Percentiles rank a stretch among this genome's conserved stretches.
These are phyloP conservation scores for Kalmusia sp. DNA, from an alignment of 2,329 filamentous ascomycete genomes.

Conservation along the genomic window DNA sequence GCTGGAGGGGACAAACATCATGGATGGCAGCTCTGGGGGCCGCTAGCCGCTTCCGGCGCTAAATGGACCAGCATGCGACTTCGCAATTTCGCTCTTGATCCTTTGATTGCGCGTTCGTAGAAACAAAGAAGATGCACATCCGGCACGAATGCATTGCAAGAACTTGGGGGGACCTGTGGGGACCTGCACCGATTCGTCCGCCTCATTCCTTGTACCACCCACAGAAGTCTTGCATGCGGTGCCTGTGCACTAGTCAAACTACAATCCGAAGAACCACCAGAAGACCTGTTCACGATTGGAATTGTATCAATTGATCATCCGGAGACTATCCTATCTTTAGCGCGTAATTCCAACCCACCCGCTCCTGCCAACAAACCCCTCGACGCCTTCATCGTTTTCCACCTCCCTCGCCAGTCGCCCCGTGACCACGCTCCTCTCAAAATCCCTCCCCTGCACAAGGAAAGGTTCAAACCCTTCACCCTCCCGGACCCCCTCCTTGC, in stretches of 20 bases:
- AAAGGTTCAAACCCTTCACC: constrained; percentile 63
- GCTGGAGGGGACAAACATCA: background rate
- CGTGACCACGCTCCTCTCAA: constrained; percentile 72
- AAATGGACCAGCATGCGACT: background rate
- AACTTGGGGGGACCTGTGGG: too few species aligned
- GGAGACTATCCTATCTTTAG: too few species aligned
- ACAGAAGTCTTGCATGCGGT: too few species aligned
- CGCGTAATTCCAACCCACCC: constrained; percentile 69
- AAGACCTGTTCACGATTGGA: too few species aligned
- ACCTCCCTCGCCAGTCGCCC: constrained; percentile 66
- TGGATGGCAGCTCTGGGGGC: background rate
- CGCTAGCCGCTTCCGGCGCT: constrained; percentile 2
- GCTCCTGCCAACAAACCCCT: constrained; percentile 62
- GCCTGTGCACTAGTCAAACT: too few species aligned
- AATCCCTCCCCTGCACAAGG: constrained; percentile 65
- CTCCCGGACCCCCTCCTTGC: constrained; percentile 15
- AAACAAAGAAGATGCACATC: too few species aligned
- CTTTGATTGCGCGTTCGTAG: background rate
- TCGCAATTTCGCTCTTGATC: background rate
- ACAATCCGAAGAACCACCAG: too few species aligned
- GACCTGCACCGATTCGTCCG: too few species aligned
- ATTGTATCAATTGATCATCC: too few species aligned
- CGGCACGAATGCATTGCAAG: too few species aligned
- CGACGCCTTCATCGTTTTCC: constrained; percentile 66
- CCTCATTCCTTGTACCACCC: too few species aligned